A percentile compares a stretch with the other conserved stretches of the same genome.
Conservation (phyloP, 495 filamentous ascomycete species). For the Hypomontagnella monticulosa region DNA sequence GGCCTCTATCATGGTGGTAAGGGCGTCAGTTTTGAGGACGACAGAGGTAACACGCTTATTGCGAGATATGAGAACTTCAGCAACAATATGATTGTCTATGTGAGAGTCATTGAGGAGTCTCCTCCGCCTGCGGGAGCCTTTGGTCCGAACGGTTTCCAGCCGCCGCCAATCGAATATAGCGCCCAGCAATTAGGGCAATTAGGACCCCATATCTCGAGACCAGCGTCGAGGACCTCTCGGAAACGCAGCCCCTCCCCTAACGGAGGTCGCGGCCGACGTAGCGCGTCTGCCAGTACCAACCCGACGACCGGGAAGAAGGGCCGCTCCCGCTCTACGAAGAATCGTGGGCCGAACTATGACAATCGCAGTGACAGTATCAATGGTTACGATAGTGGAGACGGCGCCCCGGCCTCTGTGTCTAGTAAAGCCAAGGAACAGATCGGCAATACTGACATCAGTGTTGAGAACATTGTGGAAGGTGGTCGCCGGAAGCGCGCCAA, state of each 20-base stretch:
- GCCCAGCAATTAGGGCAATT: conserved; percentile 62
- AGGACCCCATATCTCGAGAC: conserved; percentile 69
- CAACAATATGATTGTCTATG: conserved; percentile 88
- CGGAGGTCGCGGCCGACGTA: conserved; percentile 75
- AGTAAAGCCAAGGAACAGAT: conserved; percentile 81
- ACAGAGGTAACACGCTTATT: conserved; percentile 85
- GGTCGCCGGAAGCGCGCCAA: conserved; percentile 94
- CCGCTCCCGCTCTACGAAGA: conserved; percentile 74
- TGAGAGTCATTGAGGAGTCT: conserved; percentile 81
- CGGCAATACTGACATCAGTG: conserved; percentile 94
- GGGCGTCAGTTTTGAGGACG: conserved; percentile 91
- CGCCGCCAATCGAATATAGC: conserved; percentile 54
- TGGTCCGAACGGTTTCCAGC: conserved; percentile 48
- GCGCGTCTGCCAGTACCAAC: conserved; percentile 71
- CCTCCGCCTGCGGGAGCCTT: conserved; percentile 55
- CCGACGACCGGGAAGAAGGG: conserved; percentile 65
- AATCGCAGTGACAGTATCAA: conserved; percentile 69
- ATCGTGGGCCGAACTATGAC: conserved; percentile 73
- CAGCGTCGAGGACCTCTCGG: conserved; percentile 71
- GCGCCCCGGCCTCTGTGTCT: conserved; percentile 75
- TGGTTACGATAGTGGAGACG: conserved; percentile 84
- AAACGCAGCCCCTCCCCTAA: conserved; percentile 88
- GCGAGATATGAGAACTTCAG: conserved; percentile 93
- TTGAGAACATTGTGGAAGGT: conserved; percentile 97
- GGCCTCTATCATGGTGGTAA: conserved; percentile 79